A percentile compares a stretch with the other conserved stretches of the same genome.
Evolutionary conservation across 345 rosid species (phyloP).

Genomic region (Eucalyptus erythrocorys): DNA sequence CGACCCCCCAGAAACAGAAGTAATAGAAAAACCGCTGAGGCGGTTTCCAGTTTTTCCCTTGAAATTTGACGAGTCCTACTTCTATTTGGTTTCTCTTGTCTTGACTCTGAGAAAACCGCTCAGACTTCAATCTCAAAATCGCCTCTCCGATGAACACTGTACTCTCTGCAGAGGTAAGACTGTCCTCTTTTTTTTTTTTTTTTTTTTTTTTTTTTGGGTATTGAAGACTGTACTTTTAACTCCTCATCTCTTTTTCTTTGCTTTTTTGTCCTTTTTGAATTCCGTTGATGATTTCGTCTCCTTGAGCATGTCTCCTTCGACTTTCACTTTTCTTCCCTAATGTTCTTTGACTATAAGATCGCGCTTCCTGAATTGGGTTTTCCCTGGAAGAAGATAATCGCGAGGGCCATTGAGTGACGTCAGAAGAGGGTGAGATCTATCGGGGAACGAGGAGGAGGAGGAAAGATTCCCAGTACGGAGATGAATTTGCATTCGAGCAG

Average conservation of each 20-base stretch:
- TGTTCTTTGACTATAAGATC: background rate
- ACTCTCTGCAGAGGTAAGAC: background rate
- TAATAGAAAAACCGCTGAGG: background rate
- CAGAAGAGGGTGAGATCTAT: background rate
- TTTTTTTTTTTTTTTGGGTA: background rate
- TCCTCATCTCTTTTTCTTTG: background rate
- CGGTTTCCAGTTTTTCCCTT: background rate
- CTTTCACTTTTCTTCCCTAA: background rate
- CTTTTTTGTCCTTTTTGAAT: background rate
- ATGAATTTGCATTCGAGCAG: background rate
- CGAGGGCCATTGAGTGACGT: background rate
- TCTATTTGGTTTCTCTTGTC: background rate
- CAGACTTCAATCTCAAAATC: background rate
- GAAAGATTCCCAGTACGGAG: background rate
- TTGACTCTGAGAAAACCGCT: background rate
- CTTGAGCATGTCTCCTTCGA: background rate
- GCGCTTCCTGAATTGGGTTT: background rate
- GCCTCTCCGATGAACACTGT: background rate
- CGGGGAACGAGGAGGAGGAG: background rate
- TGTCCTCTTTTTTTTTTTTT: background rate
- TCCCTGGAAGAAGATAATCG: background rate
- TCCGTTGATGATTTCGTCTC: background rate
- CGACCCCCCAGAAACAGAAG: background rate
- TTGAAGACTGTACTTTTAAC: background rate
- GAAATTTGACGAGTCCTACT: background rate